Evolutionary conservation across 2,329 filamentous ascomycete species (phyloP).

Genomic region (Westerdykella ornata): DNA sequence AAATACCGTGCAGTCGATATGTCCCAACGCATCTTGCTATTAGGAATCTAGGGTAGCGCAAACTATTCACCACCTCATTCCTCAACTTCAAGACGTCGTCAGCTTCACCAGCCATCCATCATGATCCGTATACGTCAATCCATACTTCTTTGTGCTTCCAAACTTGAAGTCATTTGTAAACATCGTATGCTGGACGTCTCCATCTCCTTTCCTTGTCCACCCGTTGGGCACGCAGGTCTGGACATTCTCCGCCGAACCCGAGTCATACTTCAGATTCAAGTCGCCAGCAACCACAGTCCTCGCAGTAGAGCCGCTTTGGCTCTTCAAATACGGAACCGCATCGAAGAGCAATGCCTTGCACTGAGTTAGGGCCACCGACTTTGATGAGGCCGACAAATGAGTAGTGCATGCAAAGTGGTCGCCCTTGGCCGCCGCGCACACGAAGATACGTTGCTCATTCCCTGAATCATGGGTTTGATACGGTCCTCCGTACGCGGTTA

Average conservation of each 20-base stretch:
- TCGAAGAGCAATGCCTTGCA: slow-evolving; percentile 5
- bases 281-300: slow-evolving; percentile 6
- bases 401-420: slow-evolving; percentile 4
- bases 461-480: slow-evolving; percentile 1
- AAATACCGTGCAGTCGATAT: too few species aligned
- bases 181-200: slow-evolving; percentile 5
- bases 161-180: slow-evolving; percentile 5
- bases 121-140: slow-evolving; percentile 6
- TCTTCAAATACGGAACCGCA: slow-evolving; percentile 5
- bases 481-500: slow-evolving; percentile 2
- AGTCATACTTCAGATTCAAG: slow-evolving; percentile 7
- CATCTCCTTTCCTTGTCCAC: slow-evolving; percentile 5
- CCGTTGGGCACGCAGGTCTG: slow-evolving; percentile 4
- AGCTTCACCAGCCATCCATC: slow-evolving; percentile 3
- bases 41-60: too few species aligned
- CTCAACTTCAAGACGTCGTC: slow-evolving; percentile 1
- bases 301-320: background rate
- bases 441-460: slow-evolving; percentile 4
- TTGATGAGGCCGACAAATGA: slow-evolving; percentile 1
- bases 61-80: background rate
- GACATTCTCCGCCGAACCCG: slow-evolving; percentile 2
- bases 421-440: slow-evolving; percentile 1
- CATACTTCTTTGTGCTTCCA: slow-evolving; percentile 3
- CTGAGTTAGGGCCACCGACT: slow-evolving; percentile 3
- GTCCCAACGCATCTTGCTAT: too few species aligned